Base-by-base conservation (phyloP, 2,329 filamentous ascomycete genomes). In the Rutstroemia sp. region DNA sequence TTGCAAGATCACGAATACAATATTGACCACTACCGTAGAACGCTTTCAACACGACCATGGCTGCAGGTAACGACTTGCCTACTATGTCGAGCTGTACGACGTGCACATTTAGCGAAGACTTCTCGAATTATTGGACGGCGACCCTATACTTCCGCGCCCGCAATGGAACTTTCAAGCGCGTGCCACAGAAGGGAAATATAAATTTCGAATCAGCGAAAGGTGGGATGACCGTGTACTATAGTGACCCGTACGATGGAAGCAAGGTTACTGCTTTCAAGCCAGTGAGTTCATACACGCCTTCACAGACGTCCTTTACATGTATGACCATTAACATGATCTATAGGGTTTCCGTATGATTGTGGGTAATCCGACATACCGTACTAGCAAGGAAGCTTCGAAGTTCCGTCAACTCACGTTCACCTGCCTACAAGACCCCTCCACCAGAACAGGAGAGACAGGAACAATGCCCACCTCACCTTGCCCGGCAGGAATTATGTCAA, bases 181-280 rank as follows among this genome's bases (percentile, higher is more conserved):
- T 70, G 2, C 66, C 67, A 1, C 64, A 68, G 38, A 67, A 69
- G 19, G 67, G 66, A 27, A 73, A 73, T 56, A 54, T 65, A 7
- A 63, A 65, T 2, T 72, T 73, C 42, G 68, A 70, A 55, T 54
- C 58, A 4, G 59, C 63, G 10, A 65, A 64, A 10, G 71, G 69
- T 19, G 69, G 71, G 17, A 70, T 69, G 67, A 70, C 68, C 3
- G 65, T 72, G 10, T 73, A 72, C 60, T 72, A 73, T 51, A 66
- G 61, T 30, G 67, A 68, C 16, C 64, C 67, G 63, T 63, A 64
- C 61, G 58, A 65, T 49, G 59, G 58, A 8, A 41, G 67, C 30
- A 74, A 73, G 51, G 72, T 74, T 17, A 75, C 71, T n/a, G 73
- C 72, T 6, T 75, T 75, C 60, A 71, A 73, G 55, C 70, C 53